Conservation (phyloP, 1,284 basidiomycete species). For the Trichosporon inkin region DNA sequence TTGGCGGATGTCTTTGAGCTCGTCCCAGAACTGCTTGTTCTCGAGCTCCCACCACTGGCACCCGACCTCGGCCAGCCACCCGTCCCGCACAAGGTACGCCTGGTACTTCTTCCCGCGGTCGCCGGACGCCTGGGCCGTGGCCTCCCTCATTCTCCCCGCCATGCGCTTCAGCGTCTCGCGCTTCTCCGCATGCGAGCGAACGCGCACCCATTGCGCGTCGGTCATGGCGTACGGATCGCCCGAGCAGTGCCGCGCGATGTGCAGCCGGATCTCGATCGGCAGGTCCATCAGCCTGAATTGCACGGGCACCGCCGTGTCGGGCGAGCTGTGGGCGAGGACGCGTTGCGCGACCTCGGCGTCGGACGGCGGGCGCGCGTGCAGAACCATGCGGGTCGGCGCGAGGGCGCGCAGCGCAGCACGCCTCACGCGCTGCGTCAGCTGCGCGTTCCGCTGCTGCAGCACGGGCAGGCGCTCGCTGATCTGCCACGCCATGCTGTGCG, state of each 20-base stretch:
- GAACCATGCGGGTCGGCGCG: slow-evolving; percentile 35
- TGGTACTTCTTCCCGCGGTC: slow-evolving; percentile 19
- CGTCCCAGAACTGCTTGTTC: slow-evolving; percentile 16
- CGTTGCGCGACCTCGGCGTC: slow-evolving; percentile 25
- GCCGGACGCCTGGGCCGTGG: slow-evolving; percentile 17
- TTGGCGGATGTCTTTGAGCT: neutral
- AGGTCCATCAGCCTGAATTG: slow-evolving; percentile 39
- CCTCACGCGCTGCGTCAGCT: slow-evolving; percentile 31
- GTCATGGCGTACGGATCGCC: slow-evolving; percentile 36
- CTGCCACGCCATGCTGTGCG: slow-evolving; percentile 20
- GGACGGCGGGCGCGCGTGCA: slow-evolving; percentile 29
- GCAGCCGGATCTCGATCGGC: slow-evolving; percentile 37
- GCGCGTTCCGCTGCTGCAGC: slow-evolving; percentile 37
- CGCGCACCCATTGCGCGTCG: slow-evolving; percentile 35
- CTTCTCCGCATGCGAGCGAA: slow-evolving; percentile 32
- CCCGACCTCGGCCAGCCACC: slow-evolving; percentile 32
- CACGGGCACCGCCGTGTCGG: neutral
- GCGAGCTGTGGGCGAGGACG: slow-evolving; percentile 16
- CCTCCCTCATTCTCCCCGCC: slow-evolving; percentile 10
- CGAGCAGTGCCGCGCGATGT: slow-evolving; percentile 34
- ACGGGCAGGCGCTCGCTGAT: slow-evolving; percentile 30
- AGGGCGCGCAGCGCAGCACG: slow-evolving; percentile 27
- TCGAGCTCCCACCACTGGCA: slow-evolving; percentile 43
- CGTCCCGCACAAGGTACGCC: slow-evolving; percentile 25
- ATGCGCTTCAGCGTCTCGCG: slow-evolving; percentile 20